A percentile compares a stretch with the other conserved stretches of the same genome.
phyloP scores from a whole-genome alignment of 129 eudicot species.

The Apium graveolens region DNA sequence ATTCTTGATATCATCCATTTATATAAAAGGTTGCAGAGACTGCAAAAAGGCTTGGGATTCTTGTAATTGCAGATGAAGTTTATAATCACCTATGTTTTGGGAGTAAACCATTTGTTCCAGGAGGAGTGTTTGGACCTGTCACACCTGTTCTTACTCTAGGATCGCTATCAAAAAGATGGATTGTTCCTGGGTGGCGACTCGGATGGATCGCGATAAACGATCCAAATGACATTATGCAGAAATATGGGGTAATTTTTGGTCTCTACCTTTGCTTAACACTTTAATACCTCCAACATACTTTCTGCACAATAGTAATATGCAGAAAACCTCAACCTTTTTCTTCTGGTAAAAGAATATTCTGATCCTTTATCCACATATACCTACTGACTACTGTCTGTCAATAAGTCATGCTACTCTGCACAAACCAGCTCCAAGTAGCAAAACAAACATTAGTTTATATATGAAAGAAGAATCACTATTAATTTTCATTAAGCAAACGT shows the following conservation, averaged over 20 bases:
- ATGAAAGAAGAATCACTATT: neutral
- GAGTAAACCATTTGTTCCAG: constrained; percentile 37
- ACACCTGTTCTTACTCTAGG: constrained; percentile 53
- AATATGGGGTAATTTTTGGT: constrained; percentile 28
- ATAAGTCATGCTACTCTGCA: neutral
- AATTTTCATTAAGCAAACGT: neutral
- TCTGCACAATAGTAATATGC: neutral
- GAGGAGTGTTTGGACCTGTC: constrained; percentile 44
- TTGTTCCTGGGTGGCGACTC: constrained; percentile 59
- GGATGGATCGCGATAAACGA: constrained; percentile 51
- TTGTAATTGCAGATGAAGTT: constrained; percentile 61
- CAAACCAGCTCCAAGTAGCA: neutral
- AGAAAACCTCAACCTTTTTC: neutral
- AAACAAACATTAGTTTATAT: neutral
- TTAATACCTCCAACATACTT: neutral
- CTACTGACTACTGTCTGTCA: neutral
- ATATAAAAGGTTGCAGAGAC: constrained; percentile 41
- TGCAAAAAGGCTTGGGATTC: constrained; percentile 49
- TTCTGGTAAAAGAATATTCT: neutral
- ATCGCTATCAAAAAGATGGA: constrained; percentile 54
- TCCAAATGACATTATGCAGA: constrained; percentile 34
- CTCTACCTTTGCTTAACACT: constrained; percentile 3
- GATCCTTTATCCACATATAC: neutral
- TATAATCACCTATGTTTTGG: constrained; percentile 45
- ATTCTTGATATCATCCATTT: neutral